phyloP scores from a whole-genome alignment of 768 basidiomycete species.

The Leccinum rimulosum region DNA sequence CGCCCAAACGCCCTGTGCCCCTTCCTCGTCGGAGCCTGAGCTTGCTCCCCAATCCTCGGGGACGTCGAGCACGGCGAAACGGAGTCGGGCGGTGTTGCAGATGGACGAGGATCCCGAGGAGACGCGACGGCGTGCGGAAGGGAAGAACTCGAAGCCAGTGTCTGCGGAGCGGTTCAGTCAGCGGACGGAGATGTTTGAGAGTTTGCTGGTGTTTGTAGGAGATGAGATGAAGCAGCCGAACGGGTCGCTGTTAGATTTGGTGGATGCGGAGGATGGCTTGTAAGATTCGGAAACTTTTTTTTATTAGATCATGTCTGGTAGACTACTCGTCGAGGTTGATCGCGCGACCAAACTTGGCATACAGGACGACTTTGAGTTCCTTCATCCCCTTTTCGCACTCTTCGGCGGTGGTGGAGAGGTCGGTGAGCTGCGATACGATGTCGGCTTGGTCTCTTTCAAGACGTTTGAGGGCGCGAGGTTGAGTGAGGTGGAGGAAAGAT shows the following conservation, averaged over 20 bases:
- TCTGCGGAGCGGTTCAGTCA: constrained; percentile 54
- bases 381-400: constrained; percentile 77
- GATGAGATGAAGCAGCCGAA: constrained; percentile 65
- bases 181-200: constrained; percentile 69
- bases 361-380: constrained; percentile 71
- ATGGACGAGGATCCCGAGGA: constrained; percentile 33
- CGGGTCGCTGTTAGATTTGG: constrained; percentile 59
- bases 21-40: constrained; percentile 1
- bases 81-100: constrained; percentile 19
- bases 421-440: constrained; percentile 54
- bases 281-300: constrained; percentile 2
- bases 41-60: not conserved
- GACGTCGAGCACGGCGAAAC: constrained; percentile 8
- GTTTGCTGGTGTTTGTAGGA: constrained; percentile 59
- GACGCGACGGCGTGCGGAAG: constrained; percentile 24
- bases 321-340: constrained; percentile 85
- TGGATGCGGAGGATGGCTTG: constrained; percentile 41
- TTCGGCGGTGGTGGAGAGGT: constrained; percentile 49
- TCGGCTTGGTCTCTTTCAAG: constrained; percentile 67
- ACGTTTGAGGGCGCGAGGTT: constrained; percentile 63
- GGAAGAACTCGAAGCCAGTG: constrained; percentile 25
- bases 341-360: constrained; percentile 89
- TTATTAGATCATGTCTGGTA: not conserved
- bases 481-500: constrained; percentile 78
- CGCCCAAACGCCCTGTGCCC: not conserved